These are phyloP conservation scores for Suillus clintonianus DNA, from an alignment of 768 basidiomycete species.

Conservation along the genomic window DNA sequence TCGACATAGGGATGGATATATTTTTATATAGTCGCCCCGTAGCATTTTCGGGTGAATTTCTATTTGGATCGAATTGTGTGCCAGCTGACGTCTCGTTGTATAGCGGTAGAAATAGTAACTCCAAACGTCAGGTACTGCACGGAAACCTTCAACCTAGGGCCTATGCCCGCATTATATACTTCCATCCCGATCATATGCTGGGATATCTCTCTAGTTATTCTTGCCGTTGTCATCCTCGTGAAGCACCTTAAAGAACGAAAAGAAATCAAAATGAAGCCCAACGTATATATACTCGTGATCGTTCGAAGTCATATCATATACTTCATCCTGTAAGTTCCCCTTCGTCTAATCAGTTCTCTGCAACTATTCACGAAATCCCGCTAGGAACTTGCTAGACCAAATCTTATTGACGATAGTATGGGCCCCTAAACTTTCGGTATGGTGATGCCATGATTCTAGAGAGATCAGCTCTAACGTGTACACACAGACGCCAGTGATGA, in stretches of 20 bases:
- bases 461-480: background rate
- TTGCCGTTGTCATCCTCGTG: background rate
- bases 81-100: background rate
- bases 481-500: background rate
- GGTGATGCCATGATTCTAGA: background rate
- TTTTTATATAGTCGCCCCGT: background rate
- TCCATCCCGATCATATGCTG: background rate
- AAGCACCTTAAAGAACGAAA: background rate
- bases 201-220: background rate
- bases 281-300: background rate
- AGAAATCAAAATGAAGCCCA: background rate
- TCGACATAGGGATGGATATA: background rate
- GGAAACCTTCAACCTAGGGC: background rate
- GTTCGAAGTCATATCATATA: background rate
- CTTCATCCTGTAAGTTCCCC: background rate
- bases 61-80: no score
- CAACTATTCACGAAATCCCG: background rate
- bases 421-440: background rate
- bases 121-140: background rate
- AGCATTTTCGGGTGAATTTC: background rate
- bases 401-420: background rate
- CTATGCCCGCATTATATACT: background rate
- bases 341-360: background rate
- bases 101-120: background rate
- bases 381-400: background rate